Conservation (phyloP, 495 filamentous ascomycete species). For the Neurospora pannonica region DNA sequence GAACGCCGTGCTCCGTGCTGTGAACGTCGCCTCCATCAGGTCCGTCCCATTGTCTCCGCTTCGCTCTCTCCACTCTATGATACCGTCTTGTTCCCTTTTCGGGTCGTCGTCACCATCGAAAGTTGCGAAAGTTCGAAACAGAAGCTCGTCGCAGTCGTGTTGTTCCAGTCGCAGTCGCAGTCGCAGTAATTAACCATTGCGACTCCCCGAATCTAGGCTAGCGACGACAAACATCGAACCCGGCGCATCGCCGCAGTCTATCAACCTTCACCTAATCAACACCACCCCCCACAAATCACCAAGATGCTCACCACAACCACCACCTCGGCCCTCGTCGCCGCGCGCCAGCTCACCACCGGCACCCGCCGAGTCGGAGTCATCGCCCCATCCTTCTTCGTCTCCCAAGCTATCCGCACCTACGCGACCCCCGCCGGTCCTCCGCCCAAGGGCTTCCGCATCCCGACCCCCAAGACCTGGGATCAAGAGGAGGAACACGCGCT, state of each 20-base stretch:
- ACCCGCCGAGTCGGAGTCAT: conserved; percentile 19
- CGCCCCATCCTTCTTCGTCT: conserved; percentile 12
- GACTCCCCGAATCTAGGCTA: background rate
- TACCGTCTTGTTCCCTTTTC: background rate
- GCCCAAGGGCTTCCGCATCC: conserved; percentile 65
- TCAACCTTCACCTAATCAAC: conserved; percentile 4
- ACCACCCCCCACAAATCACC: background rate
- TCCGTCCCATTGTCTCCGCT: conserved; percentile 5
- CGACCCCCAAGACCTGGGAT: conserved; percentile 59
- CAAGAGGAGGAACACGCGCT: conserved; percentile 59
- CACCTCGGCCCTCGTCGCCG: conserved; percentile 24
- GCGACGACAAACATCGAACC: background rate
- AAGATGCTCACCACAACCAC: conserved; percentile 14
- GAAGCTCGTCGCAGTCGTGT: background rate
- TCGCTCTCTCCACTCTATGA: background rate
- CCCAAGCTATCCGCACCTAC: conserved; percentile 40
- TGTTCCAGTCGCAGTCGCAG: background rate
- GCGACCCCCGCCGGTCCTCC: conserved; percentile 73
- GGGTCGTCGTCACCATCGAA: too few species aligned
- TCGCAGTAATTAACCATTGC: background rate
- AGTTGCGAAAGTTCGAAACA: too few species aligned
- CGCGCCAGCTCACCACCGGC: conserved; percentile 29
- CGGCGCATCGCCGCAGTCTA: background rate
- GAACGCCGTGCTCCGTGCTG: background rate
- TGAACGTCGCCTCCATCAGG: conserved; percentile 6